Base-by-base conservation (phyloP, 2,329 filamentous ascomycete genomes). In the Calonectria honghensis region DNA sequence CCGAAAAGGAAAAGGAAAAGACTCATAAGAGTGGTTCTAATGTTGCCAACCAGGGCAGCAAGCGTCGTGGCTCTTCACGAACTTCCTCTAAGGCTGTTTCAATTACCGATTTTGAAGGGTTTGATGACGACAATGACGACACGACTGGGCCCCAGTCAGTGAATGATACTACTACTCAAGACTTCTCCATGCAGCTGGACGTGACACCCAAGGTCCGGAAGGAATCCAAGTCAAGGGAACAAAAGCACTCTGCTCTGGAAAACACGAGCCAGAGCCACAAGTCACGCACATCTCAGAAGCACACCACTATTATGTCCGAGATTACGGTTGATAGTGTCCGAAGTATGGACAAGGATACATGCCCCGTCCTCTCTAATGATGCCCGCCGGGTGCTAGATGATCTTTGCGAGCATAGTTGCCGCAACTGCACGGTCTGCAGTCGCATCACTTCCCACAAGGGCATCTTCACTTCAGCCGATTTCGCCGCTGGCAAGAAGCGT, bases 381-480 rank as follows among this genome's bases (percentile, higher is more conserved):
- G 90, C 90, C 67, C 88, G 88, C 50, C 88, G 86, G 70, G 87
- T 92, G 45, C 85, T 92, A 24, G 88, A 91, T 73, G 84, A 83
- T 57, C 85, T 92, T 32, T 90, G 89, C 78, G 86, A 88, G 70
- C 91, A 92, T 79, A 88, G 88, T 73, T 90, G 88, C 77, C 84
- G 85, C 70, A 91, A 92, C 83, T 92, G 91, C 82, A 88, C 88
- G 51, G 87, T 92, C 20, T 92, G 91, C 83, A 86, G 85, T 39
- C 89, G 90, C 37, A 90, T 92, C 80, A 86, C 85, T 20, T 86
- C 86, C 13, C 87, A 87, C 73, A 83, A 83, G n/a, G 85, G 84
- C 59, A 81, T 83, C 37, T 73, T 87, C 29, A 85, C 85, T 4
- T 77, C 84, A 7, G 78, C 84, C 5, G 86, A 88, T 63, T 77